These are phyloP conservation scores for Ceratocystis albifundus DNA, from an alignment of 2,329 filamentous ascomycete species.

Conservation along the genomic window DNA sequence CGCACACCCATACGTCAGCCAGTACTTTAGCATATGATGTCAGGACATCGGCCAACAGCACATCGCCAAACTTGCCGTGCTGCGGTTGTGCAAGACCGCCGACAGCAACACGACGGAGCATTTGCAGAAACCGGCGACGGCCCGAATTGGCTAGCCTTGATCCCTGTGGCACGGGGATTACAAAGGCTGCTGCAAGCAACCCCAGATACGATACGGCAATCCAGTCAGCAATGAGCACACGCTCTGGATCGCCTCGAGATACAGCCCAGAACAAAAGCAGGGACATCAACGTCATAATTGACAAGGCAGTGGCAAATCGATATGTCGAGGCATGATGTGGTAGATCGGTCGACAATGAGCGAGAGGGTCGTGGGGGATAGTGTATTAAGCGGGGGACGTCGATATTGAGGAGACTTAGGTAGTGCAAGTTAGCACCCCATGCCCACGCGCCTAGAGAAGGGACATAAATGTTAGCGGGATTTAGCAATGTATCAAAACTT, in stretches of 20 bases:
- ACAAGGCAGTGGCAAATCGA: slow-evolving; percentile 68
- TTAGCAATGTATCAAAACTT: not conserved
- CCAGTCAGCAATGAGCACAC: slow-evolving; percentile 69
- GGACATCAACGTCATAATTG: slow-evolving; percentile 56
- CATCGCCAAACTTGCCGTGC: slow-evolving; percentile 90
- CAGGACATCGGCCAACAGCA: slow-evolving; percentile 82
- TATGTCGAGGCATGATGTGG: slow-evolving; percentile 76
- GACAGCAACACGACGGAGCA: slow-evolving; percentile 64
- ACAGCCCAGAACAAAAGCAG: slow-evolving; percentile 74
- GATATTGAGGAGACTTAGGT: slow-evolving; percentile 67
- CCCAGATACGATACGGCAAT: slow-evolving; percentile 76
- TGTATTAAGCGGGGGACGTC: slow-evolving; percentile 77
- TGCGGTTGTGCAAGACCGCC: slow-evolving; percentile 77
- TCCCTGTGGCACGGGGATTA: slow-evolving; percentile 54
- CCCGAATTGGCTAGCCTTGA: slow-evolving; percentile 49
- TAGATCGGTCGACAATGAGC: slow-evolving; percentile 55
- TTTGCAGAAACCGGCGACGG: slow-evolving; percentile 62
- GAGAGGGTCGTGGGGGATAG: slow-evolving; percentile 68
- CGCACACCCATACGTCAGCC: slow-evolving; percentile 74
- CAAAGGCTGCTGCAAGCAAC: slow-evolving; percentile 57
- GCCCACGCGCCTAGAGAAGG: slow-evolving; percentile 67
- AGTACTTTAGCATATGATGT: slow-evolving; percentile 91
- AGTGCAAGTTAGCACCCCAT: slow-evolving; percentile 87
- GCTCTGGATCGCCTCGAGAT: slow-evolving; percentile 56
- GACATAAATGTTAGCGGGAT: slow-evolving; percentile 6